These are phyloP conservation scores for Lippia alba DNA, from an alignment of 305 asterid species.

Conservation along the genomic window DNA sequence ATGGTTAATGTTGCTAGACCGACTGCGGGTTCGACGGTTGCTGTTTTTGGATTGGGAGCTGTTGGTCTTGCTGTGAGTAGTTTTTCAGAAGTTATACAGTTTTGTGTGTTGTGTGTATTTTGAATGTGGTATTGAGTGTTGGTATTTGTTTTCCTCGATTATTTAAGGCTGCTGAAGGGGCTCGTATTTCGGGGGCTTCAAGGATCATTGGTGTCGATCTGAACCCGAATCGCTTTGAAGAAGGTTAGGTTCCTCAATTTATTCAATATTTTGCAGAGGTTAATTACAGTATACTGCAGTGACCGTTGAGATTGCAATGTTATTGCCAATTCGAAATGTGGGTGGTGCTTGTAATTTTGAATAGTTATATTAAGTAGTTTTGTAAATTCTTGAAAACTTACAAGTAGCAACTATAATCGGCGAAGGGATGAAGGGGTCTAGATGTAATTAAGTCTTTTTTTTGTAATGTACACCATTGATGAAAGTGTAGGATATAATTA, in stretches of 20 bases:
- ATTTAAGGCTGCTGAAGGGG: conserved; percentile 89
- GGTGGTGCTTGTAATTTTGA: too few relatives aligned
- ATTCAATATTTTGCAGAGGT: neutral
- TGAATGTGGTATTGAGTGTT: neutral
- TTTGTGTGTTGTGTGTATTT: neutral
- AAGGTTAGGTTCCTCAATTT: conserved; percentile 61
- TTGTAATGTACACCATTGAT: neutral
- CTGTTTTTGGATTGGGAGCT: conserved; percentile 83
- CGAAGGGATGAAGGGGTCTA: too few relatives aligned
- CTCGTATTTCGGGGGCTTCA: conserved; percentile 73
- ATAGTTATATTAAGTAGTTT: too few relatives aligned
- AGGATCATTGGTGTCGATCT: conserved; percentile 80
- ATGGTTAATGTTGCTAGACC: conserved; percentile 84
- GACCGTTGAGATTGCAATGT: too few relatives aligned
- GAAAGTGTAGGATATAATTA: neutral
- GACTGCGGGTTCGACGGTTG: conserved; percentile 70
- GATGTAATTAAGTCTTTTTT: too few relatives aligned
- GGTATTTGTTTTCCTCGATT: neutral
- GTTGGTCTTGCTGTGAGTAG: conserved; percentile 87
- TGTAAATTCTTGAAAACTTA: too few relatives aligned
- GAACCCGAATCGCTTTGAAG: conserved; percentile 56
- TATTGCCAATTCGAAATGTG: too few relatives aligned
- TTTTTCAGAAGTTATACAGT: neutral
- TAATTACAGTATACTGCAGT: too few relatives aligned
- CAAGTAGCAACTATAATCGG: too few relatives aligned